Evolutionary conservation across 2,329 filamentous ascomycete genomes (phyloP).

Genomic region (Penicillium sp.): DNA sequence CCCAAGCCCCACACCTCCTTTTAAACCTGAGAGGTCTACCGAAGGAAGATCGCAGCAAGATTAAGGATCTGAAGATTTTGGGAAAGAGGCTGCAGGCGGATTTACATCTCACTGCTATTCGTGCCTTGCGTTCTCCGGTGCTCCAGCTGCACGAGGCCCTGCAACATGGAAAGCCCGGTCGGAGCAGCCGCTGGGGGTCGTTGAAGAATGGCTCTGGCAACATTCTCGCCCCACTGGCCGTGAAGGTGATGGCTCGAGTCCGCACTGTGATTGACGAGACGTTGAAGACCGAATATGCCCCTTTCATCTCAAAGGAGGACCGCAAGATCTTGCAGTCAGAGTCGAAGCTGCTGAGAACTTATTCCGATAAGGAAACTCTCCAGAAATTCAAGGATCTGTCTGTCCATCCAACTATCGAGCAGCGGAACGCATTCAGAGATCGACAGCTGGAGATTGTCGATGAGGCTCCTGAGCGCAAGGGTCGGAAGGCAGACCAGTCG

Average conservation of each 20-base stretch:
- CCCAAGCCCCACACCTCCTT: slow-evolving; percentile 31
- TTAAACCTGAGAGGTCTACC: slow-evolving; percentile 31
- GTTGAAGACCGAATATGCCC: slow-evolving; percentile 26
- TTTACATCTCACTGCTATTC: slow-evolving; percentile 27
- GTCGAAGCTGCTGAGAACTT: slow-evolving; percentile 32
- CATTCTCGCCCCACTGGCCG: slow-evolving; percentile 25
- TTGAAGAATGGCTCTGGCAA: slow-evolving; percentile 20
- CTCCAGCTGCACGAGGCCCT: slow-evolving; percentile 32
- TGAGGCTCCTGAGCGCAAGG: not conserved
- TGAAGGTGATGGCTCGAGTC: slow-evolving; percentile 29
- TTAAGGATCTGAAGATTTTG: slow-evolving; percentile 22
- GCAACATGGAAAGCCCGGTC: slow-evolving; percentile 15
- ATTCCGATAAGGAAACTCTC: slow-evolving; percentile 28
- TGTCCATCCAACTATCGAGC: slow-evolving; percentile 27
- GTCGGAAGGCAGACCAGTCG: not conserved
- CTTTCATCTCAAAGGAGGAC: slow-evolving; percentile 27
- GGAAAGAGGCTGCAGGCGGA: slow-evolving; percentile 29
- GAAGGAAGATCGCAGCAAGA: slow-evolving; percentile 9
- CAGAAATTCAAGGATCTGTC: slow-evolving; percentile 12
- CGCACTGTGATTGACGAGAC: slow-evolving; percentile 40
- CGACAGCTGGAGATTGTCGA: slow-evolving; percentile 8
- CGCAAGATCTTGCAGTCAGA: slow-evolving; percentile 26
- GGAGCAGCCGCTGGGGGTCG: slow-evolving; percentile 4
- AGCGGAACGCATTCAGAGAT: slow-evolving; percentile 23
- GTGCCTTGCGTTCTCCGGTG: slow-evolving; percentile 30